Evolutionary conservation across 108 stramenopile species (phyloP), one percentile per base, ranked within the genome.

Genomic region (Nitzschia inconspicua): DNA sequence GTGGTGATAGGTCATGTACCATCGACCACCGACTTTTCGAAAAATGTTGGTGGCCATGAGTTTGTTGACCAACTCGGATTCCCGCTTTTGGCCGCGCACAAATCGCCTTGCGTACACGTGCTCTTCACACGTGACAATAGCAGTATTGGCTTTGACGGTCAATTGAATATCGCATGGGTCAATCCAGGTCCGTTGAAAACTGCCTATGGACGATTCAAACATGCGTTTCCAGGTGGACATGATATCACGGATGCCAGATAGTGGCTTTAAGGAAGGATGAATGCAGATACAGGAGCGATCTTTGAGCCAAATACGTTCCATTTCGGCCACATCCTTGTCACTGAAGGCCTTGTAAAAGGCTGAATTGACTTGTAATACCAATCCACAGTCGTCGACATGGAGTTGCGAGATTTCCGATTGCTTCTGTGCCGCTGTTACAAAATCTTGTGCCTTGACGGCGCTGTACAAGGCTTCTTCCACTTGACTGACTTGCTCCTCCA

Each of bases 1-100:
- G 61, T 93, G 91, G 40, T 88, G 83, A 70, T 93, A 85, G 10
- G 70, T 70, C 77, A 93, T 75, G 64, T 75, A 82, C 91, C 91
- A 93, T 44, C 73, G 74, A 4, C 72, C 81, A 16, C 76, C 75
- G 31, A 88, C 72, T 61, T 93, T 93, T 53, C 87, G 69, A 67
- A 89, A 93, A 40, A 93, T 84, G 68, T 93, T 93, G 20, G 91
- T 89, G 2, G 87, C 81, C 7, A 68, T 32, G 13, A 91, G 55
- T 62, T 86, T 88, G 65, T 87, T 91, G 48, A 85, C 55, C 13
- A 83, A 51, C 54, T 80, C 73, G 3, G 78, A 74, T 50, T 73
- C 32, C 8, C 76, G 49, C 44, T 67, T 69, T 57, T 58, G 44
- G 23, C 72, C 85, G 35, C 80, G 75, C 18, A 77, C 75, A 30